Evolutionary conservation across 495 filamentous ascomycete species (phyloP).

Genomic region (Trichoderma virens): DNA sequence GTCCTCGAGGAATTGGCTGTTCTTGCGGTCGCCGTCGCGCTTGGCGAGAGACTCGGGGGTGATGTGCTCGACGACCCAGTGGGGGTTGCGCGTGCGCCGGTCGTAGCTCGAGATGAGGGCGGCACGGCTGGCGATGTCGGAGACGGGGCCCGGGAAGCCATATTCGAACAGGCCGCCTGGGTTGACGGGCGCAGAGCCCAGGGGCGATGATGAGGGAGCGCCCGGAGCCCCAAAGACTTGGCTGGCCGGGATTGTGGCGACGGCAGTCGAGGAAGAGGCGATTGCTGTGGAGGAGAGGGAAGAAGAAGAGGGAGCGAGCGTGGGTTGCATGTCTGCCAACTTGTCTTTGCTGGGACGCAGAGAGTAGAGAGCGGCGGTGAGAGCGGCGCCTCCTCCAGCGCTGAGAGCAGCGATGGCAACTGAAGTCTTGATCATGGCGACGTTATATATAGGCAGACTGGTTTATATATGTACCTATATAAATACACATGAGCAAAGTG

Average conservation of each 20-base stretch:
- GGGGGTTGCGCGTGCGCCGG: constrained; percentile 82
- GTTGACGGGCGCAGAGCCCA: constrained; percentile 52
- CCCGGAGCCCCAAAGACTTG: constrained; percentile 19
- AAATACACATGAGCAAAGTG: too few species aligned
- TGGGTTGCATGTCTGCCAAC: constrained; percentile 35
- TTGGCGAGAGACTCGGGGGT: constrained; percentile 73
- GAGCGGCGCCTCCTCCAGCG: constrained; percentile 79
- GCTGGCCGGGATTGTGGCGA: constrained; percentile 10
- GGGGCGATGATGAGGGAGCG: neutral
- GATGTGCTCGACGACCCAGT: constrained; percentile 97
- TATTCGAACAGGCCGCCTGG: constrained; percentile 90
- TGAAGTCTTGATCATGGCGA: constrained; percentile 76
- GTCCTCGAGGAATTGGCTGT: constrained; percentile 81
- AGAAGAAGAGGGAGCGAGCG: constrained; percentile 26
- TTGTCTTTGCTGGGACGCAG: constrained; percentile 44
- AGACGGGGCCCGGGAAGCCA: constrained; percentile 87
- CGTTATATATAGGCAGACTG: neutral
- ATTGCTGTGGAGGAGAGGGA: constrained; percentile 20
- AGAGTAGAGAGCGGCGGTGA: constrained; percentile 69
- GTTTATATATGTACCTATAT: neutral
- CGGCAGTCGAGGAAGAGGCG: constrained; percentile 24
- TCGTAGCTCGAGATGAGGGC: constrained; percentile 83
- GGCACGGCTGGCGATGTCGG: constrained; percentile 66
- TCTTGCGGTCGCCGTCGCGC: constrained; percentile 72
- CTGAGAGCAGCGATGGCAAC: constrained; percentile 81